Percentiles rank a stretch among this genome's conserved stretches.
phyloP scores from a whole-genome alignment of 192 early-diverging fungal species.

The Coemansia sp. region DNA sequence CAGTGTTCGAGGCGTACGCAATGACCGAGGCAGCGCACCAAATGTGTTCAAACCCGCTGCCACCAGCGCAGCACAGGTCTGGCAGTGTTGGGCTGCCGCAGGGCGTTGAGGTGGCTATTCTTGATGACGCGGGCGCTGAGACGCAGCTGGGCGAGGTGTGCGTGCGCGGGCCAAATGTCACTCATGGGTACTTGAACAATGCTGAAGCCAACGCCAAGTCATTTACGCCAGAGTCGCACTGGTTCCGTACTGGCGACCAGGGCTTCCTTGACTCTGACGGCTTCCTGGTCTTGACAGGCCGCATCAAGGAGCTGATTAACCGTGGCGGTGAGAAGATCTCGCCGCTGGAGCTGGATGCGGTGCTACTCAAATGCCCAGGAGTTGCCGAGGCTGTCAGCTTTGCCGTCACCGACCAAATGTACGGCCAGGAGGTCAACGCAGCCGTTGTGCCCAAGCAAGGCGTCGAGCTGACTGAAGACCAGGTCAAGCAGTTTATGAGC shows the following conservation, averaged over 20 bases:
- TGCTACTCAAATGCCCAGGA: conserved; percentile 66
- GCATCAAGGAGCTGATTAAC: conserved; percentile 90
- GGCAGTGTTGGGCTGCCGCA: conserved; percentile 77
- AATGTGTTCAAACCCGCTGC: conserved; percentile 80
- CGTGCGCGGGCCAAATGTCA: conserved; percentile 80
- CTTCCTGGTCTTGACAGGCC: conserved; percentile 76
- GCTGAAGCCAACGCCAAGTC: conserved; percentile 61
- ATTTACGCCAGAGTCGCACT: conserved; percentile 62
- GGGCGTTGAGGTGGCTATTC: conserved; percentile 71
- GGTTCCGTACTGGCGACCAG: conserved; percentile 85
- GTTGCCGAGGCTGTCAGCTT: conserved; percentile 76
- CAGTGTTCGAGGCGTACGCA: conserved; percentile 80
- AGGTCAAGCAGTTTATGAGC: conserved; percentile 55
- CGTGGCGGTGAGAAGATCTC: conserved; percentile 90
- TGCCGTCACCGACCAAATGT: conserved; percentile 72
- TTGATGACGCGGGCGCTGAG: conserved; percentile 53
- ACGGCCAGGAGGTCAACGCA: conserved; percentile 81
- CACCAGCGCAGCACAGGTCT: conserved; percentile 66
- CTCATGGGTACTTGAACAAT: conserved; percentile 74
- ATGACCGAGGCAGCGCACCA: conserved; percentile 91
- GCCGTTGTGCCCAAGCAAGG: conserved; percentile 63
- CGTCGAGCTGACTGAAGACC: conserved; percentile 56
- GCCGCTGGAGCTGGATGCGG: conserved; percentile 79
- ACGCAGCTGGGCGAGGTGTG: conserved; percentile 74
- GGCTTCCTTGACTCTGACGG: conserved; percentile 76